Evolutionary conservation across 257 asterid genomes (phyloP), one percentile per base, ranked within the genome.

Genomic region (Petrea volubilis): DNA sequence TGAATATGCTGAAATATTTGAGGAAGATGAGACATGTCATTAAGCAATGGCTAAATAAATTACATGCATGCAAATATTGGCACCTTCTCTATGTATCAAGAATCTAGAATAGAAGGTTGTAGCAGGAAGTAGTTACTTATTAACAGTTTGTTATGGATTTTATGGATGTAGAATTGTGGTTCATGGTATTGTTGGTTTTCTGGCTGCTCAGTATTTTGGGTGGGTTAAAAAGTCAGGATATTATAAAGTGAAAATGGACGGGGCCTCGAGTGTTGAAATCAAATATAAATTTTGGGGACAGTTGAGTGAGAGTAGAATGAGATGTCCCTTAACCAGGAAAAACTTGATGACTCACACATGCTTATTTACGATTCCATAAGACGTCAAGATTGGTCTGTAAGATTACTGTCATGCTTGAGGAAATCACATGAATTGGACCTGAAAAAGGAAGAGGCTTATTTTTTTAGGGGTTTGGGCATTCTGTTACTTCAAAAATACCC

Each of bases 391-490:
- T 64, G 38, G 24, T 53, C 50, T 51, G 1, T 60, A 11, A 21
- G n/a, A 24, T 33, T 62, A 31, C 40, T 59, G 58, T 64, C 52
- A 47, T 66, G 6, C 47, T 40, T 44, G 64, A 55, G 77, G 50
- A 25, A 59, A 67, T 62, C 46, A n/a, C 29, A 27, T 4, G n/a
- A 46, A 27, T 58, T 29, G 17, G 46, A 61, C 49, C 62, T 51
- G 43, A 38, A 2, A 44, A 12, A 44, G 18, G 20, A 2, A 58
- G 4, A 64, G 31, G 33, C 23, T 10, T 29, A 21, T 21, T 43
- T 31, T 44, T 43, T 71, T 24, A 4, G 14, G 36, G 58, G 62
- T 25, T 24, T 60, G 17, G 34, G 36, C 27, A 38, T 38, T 24
- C 40, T n/a, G 9, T 53, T 67, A 23, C 64, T 62, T 67, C 41